Evolutionary conservation across 2,329 filamentous ascomycete species (phyloP).

Genomic region (Lasiodiplodia sp.): DNA sequence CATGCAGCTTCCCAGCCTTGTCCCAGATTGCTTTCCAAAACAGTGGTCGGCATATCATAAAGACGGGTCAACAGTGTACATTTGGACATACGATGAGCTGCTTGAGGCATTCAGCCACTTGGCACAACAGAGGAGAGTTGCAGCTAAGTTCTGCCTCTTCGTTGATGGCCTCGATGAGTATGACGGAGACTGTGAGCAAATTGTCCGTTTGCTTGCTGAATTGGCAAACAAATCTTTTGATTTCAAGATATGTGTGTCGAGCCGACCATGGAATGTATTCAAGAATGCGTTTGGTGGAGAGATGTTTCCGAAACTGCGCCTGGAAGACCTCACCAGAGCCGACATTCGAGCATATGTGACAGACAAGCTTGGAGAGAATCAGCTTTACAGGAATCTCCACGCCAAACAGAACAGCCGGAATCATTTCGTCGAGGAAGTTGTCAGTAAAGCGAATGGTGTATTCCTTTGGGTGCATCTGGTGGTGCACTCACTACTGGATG

Average conservation of each 20-base stretch:
- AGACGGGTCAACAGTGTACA: too few species aligned
- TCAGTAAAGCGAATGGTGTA: neutral
- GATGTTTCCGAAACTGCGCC: neutral
- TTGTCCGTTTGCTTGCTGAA: neutral
- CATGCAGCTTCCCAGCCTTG: too few species aligned
- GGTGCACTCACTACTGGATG: neutral
- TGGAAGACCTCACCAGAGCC: neutral
- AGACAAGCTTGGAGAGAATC: neutral
- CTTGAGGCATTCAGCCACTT: too few species aligned
- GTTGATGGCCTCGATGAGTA: slow-evolving; percentile 38
- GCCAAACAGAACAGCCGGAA: neutral
- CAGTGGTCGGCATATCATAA: neutral
- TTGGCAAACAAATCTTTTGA: neutral
- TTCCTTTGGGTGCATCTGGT: neutral
- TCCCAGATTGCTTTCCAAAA: neutral
- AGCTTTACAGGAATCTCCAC: neutral
- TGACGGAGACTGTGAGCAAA: slow-evolving; percentile 8
- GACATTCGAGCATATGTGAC: neutral
- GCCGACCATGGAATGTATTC: slow-evolving; percentile 32
- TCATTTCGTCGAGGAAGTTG: neutral
- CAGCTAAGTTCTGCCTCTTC: slow-evolving; percentile 29
- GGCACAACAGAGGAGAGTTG: too few species aligned
- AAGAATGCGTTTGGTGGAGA: slow-evolving; percentile 23
- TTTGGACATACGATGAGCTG: slow-evolving; percentile 1
- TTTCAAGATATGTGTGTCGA: slow-evolving; percentile 34